phyloP scores from a whole-genome alignment of 306 rosid genomes.

The Cucumis cinereus region DNA sequence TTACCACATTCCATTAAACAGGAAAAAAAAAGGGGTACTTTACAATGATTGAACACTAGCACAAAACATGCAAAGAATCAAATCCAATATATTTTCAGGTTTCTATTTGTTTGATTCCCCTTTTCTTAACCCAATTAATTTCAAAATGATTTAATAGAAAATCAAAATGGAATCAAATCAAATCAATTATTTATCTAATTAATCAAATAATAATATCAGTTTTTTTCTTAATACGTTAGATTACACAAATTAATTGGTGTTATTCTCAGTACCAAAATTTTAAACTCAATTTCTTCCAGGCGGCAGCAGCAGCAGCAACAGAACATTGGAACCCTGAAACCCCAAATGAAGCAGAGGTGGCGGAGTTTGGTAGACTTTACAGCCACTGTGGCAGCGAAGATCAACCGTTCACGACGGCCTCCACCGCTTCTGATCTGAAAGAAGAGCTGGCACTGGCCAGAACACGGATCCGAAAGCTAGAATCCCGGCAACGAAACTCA shows the following conservation, averaged over 20 bases:
- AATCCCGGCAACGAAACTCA: constrained; percentile 15
- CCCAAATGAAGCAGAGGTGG: constrained; percentile 11
- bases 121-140: neutral
- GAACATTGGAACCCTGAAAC: constrained; percentile 17
- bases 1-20: neutral
- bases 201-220: too few relatives aligned
- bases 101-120: neutral
- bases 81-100: neutral
- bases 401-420: neutral
- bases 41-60: neutral
- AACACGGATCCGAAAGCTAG: constrained; percentile 12
- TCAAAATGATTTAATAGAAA: neutral
- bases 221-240: neutral
- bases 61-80: neutral
- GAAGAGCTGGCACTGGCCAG: constrained; percentile 12
- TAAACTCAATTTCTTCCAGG: constrained; percentile 1
- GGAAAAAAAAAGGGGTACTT: neutral
- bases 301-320: constrained; percentile 15
- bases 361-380: neutral
- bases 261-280: neutral
- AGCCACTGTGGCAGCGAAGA: constrained; percentile 7
- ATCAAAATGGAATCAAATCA: neutral
- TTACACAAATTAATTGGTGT: neutral
- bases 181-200: neutral
- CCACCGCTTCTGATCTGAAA: constrained; percentile 15